phyloP scores from a whole-genome alignment of 2,329 filamentous ascomycete genomes.

The Neophaeococcomyces aloes region DNA sequence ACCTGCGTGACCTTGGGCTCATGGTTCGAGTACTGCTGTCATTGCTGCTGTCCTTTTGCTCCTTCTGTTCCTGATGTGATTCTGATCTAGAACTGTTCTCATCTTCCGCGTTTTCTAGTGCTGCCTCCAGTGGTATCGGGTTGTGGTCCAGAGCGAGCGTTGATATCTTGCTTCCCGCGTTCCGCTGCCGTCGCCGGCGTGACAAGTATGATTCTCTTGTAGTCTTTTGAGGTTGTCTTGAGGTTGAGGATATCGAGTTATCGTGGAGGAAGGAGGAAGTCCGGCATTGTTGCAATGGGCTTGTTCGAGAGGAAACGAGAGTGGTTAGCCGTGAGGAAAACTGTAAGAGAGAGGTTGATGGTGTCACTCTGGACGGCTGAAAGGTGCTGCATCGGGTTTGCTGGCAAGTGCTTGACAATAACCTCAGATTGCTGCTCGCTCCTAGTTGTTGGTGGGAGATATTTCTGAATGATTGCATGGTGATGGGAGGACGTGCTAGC shows the following conservation, averaged over 20 bases:
- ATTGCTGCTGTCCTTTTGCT: neutral
- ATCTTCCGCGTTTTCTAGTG: neutral
- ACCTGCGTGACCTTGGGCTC: neutral
- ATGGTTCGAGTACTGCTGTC: neutral
- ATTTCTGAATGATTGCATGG: too few relatives aligned
- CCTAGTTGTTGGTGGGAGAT: too few relatives aligned
- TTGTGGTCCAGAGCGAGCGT: slow-evolving; percentile 5
- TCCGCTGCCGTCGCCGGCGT: neutral
- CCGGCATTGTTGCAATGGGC: neutral
- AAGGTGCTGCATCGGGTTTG: too few relatives aligned
- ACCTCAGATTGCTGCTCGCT: too few relatives aligned
- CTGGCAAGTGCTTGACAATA: too few relatives aligned
- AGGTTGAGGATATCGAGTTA: neutral
- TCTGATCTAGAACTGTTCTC: neutral
- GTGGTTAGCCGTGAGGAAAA: neutral
- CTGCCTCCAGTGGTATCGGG: neutral
- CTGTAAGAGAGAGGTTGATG: neutral
- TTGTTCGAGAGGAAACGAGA: too few relatives aligned
- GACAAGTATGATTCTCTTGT: slow-evolving; percentile 1
- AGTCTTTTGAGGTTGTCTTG: neutral
- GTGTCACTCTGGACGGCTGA: neutral
- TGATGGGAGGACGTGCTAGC: too few relatives aligned
- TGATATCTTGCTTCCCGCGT: slow-evolving; percentile 5
- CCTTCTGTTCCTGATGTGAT: neutral
- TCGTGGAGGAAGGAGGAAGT: neutral